Percentiles rank a stretch among this genome's conserved stretches.
Conservation (phyloP, 148 eudicot species). For the Fallopia convolvulus region DNA sequence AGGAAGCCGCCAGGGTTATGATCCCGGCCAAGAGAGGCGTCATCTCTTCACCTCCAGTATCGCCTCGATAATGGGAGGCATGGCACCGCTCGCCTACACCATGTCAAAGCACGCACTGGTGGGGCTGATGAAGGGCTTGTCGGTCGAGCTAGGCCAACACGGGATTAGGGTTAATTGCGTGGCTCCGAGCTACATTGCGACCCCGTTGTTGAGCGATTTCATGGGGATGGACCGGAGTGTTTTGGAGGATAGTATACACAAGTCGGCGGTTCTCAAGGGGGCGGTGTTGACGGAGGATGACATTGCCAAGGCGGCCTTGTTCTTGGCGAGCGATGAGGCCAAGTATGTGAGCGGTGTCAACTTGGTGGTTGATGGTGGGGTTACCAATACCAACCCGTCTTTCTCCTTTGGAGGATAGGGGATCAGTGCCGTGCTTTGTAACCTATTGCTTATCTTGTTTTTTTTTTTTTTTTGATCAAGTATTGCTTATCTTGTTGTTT, state of each 20-base stretch:
- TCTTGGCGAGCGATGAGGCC: conserved; percentile 40
- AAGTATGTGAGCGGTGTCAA: conserved; percentile 41
- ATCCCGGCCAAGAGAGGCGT: conserved; percentile 32
- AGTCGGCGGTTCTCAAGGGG: conserved; percentile 24
- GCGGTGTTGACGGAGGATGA: conserved; percentile 17
- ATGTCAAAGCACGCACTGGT: conserved; percentile 34
- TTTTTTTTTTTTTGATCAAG: no score
- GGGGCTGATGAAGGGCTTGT: conserved; percentile 34
- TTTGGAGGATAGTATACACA: conserved; percentile 15
- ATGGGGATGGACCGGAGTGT: conserved; percentile 8
- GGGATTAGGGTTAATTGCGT: conserved; percentile 39
- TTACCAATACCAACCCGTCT: conserved; percentile 20
- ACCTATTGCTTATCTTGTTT: no score
- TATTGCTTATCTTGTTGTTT: no score
- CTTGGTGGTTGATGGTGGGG: conserved; percentile 44
- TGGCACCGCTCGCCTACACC: conserved; percentile 31
- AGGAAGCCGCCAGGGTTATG: conserved; percentile 47
- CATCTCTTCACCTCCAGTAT: conserved; percentile 40
- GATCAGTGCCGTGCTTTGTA: no score
- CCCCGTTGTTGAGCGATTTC: conserved; percentile 19
- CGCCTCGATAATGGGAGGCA: conserved; percentile 20
- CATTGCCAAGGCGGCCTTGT: conserved; percentile 39
- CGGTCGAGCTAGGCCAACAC: conserved; percentile 33
- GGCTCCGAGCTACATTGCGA: conserved; percentile 23
- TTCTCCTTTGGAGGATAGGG: neutral